A percentile compares a stretch with the other conserved stretches of the same genome.
Evolutionary conservation across 2,329 filamentous ascomycete genomes (phyloP).

Genomic region (Bipolaris victoriae): DNA sequence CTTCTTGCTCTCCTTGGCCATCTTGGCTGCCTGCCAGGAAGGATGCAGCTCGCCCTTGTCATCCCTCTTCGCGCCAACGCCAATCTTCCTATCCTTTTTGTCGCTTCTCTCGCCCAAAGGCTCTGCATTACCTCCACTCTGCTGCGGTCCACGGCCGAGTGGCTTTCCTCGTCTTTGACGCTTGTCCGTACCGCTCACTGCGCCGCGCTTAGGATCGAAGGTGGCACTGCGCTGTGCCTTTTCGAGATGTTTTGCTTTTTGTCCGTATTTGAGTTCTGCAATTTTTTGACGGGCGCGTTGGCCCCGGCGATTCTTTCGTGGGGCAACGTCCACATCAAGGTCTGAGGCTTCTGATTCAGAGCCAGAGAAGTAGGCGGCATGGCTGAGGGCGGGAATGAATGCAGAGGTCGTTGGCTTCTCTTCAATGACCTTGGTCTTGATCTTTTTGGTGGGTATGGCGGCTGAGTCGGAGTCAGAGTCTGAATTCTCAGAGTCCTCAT

Average conservation of each 20-base stretch:
- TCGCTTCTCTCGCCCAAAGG: slow-evolving; percentile 26
- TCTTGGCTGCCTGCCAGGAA: slow-evolving; percentile 68
- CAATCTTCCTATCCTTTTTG: slow-evolving; percentile 42
- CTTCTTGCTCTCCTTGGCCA: slow-evolving; percentile 63
- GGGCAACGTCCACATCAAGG: slow-evolving; percentile 56
- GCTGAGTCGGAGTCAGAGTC: slow-evolving; percentile 24
- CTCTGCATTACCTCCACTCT: slow-evolving; percentile 42
- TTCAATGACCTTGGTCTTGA: slow-evolving; percentile 23
- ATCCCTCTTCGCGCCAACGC: slow-evolving; percentile 50
- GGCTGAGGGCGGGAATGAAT: slow-evolving; percentile 76
- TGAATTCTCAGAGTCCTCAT: slow-evolving; percentile 11
- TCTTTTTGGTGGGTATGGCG: slow-evolving; percentile 19
- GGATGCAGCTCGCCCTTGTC: slow-evolving; percentile 65
- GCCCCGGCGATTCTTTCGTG: slow-evolving; percentile 75
- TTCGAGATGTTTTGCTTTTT: slow-evolving; percentile 70
- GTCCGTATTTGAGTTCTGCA: slow-evolving; percentile 80
- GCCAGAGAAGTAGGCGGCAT: slow-evolving; percentile 78
- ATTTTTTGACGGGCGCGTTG: slow-evolving; percentile 80
- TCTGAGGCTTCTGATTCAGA: slow-evolving; percentile 74
- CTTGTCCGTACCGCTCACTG: slow-evolving; percentile 55
- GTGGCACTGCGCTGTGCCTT: slow-evolving; percentile 57
- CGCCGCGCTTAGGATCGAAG: slow-evolving; percentile 66
- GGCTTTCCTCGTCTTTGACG: slow-evolving; percentile 25
- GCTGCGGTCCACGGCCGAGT: slow-evolving; percentile 35
- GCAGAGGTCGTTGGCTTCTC: slow-evolving; percentile 54